phyloP scores from a whole-genome alignment of 2,329 filamentous ascomycete genomes.

The Cladosporium velox region DNA sequence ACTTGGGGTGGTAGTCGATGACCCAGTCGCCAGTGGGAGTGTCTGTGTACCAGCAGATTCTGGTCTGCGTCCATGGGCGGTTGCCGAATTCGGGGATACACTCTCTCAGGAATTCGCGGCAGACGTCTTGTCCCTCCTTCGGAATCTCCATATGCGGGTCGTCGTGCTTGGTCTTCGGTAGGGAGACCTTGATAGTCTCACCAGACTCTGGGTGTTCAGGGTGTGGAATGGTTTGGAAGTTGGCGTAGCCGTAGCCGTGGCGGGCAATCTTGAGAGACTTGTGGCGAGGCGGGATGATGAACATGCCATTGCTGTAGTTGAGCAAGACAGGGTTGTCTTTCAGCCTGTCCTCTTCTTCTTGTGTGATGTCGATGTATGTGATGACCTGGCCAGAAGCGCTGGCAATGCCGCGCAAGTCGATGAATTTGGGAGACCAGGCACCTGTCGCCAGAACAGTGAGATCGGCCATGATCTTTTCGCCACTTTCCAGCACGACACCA shows the following conservation, averaged over 20 bases:
- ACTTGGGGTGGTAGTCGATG: constrained; percentile 54
- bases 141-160: constrained; percentile 52
- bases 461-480: constrained; percentile 60
- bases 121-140: constrained; percentile 60
- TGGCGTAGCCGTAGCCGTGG: constrained; percentile 53
- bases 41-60: constrained; percentile 60
- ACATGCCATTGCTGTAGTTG: constrained; percentile 70
- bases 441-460: constrained; percentile 80
- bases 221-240: constrained; percentile 49
- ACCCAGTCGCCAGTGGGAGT: constrained; percentile 58
- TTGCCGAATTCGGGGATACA: constrained; percentile 47
- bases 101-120: constrained; percentile 62
- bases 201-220: constrained; percentile 41
- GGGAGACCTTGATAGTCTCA: constrained; percentile 46
- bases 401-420: constrained; percentile 75
- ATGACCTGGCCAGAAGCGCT: constrained; percentile 81
- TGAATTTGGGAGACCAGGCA: constrained; percentile 77
- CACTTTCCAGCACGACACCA: constrained; percentile 60
- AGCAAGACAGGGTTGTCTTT: constrained; percentile 69
- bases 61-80: constrained; percentile 49
- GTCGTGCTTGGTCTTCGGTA: constrained; percentile 53
- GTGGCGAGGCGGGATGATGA: constrained; percentile 68
- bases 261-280: constrained; percentile 51
- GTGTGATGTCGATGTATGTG: constrained; percentile 73
- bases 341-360: constrained; percentile 68